These are phyloP conservation scores for Alternaria sp. DNA, from an alignment of 2,329 filamentous ascomycete genomes.

Conservation along the genomic window DNA sequence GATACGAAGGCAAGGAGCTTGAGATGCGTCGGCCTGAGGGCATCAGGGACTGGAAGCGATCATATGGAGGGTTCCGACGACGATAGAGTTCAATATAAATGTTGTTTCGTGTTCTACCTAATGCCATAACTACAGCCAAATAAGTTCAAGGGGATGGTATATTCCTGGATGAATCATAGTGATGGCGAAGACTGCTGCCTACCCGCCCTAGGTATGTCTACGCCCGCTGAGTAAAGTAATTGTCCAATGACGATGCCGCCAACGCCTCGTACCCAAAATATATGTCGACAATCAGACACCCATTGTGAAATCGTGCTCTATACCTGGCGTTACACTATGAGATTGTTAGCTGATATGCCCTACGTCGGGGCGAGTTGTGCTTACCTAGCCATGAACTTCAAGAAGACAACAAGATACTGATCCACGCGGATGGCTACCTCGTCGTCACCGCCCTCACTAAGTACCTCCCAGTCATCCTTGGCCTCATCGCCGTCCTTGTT, in stretches of 20 bases:
- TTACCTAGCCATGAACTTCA: constrained; percentile 73
- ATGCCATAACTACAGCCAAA: background rate
- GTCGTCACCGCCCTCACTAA: constrained; percentile 69
- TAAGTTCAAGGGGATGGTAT: background rate
- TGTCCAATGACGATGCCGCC: constrained; percentile 10
- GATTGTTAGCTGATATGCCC: constrained; percentile 67
- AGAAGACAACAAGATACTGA: constrained; percentile 85
- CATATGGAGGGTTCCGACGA: constrained; percentile 26
- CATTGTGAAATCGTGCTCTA: constrained; percentile 99
- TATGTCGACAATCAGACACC: constrained; percentile 68
- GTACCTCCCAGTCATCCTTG: constrained; percentile 69
- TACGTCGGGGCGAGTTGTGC: background rate
- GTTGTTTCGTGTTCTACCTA: background rate
- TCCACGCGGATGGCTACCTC: constrained; percentile 87
- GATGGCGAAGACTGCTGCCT: constrained; percentile 5
- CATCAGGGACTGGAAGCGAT: constrained; percentile 42
- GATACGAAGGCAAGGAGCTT: constrained; percentile 48
- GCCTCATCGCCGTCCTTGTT: constrained; percentile 52
- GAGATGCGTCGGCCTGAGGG: constrained; percentile 45
- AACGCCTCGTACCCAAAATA: constrained; percentile 11
- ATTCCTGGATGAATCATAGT: background rate
- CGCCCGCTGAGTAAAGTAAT: constrained; percentile 11
- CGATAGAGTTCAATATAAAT: background rate
- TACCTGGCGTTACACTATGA: constrained; percentile 88
- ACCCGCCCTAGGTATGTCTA: background rate